A percentile compares a stretch with the other conserved stretches of the same genome.
Evolutionary conservation across 2,329 filamentous ascomycete genomes (phyloP).

Genomic region (Xylariales sp.): DNA sequence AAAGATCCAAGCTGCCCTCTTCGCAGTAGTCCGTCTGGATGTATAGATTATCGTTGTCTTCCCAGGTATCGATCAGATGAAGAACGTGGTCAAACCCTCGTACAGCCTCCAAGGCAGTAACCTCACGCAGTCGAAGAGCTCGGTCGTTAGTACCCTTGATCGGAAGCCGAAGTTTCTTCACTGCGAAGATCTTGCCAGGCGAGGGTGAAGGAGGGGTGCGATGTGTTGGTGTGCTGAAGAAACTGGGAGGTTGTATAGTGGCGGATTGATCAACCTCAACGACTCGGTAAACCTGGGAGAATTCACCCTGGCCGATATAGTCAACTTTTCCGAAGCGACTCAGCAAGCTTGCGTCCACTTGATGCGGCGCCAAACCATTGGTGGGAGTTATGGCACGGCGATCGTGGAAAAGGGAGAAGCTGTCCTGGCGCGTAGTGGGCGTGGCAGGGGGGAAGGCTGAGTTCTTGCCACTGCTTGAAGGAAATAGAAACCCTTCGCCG

Average conservation of each 20-base stretch:
- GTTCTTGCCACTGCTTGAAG: conserved; percentile 25
- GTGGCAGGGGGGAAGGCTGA: conserved; percentile 68
- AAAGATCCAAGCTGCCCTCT: conserved; percentile 83
- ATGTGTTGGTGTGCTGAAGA: conserved; percentile 42
- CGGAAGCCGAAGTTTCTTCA: conserved; percentile 86
- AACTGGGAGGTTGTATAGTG: conserved; percentile 35
- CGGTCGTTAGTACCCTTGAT: conserved; percentile 76
- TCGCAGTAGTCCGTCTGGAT: conserved; percentile 98
- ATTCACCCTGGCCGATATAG: conserved; percentile 80
- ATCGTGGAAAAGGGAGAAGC: conserved; percentile 52
- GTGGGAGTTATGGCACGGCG: conserved; percentile 64
- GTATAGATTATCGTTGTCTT: conserved; percentile 78
- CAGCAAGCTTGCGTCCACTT: conserved; percentile 70
- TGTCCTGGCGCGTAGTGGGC: conserved; percentile 63
- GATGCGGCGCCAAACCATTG: conserved; percentile 62
- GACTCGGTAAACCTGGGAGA: conserved; percentile 87
- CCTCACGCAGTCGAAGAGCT: conserved; percentile 79
- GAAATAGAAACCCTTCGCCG: conserved; percentile 32
- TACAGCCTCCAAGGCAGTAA: conserved; percentile 71
- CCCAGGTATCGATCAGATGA: conserved; percentile 82
- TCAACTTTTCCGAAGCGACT: conserved; percentile 78
- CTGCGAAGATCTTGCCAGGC: conserved; percentile 69
- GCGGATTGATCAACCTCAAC: conserved; percentile 35
- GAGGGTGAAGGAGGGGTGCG: conserved; percentile 49
- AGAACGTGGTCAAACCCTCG: conserved; percentile 80